phyloP scores from a whole-genome alignment of 352 stramenopile genomes.

The Globisporangium uncinulatum region DNA sequence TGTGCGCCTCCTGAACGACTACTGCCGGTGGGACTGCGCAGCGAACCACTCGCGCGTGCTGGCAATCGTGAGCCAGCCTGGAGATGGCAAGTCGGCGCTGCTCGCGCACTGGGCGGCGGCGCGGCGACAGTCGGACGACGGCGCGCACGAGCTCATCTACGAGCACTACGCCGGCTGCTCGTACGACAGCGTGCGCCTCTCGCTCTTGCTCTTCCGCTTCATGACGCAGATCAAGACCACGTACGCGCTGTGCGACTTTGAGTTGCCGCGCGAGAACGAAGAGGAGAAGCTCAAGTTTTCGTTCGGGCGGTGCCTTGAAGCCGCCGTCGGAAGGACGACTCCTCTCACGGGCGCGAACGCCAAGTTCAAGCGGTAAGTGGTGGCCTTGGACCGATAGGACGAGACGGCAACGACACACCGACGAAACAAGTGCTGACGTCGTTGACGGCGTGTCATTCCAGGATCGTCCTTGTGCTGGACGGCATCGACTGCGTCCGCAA shows the following conservation, averaged over 20 bases:
- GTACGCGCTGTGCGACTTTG: conserved; percentile 71
- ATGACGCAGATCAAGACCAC: conserved; percentile 76
- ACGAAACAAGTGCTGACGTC: neutral
- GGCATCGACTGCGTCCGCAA: conserved; percentile 78
- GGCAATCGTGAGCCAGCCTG: conserved; percentile 54
- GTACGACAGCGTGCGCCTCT: conserved; percentile 81
- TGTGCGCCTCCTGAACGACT: conserved; percentile 59
- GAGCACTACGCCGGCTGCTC: conserved; percentile 78
- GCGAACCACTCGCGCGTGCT: conserved; percentile 33
- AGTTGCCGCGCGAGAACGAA: conserved; percentile 70
- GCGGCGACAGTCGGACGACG: conserved; percentile 26
- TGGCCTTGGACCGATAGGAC: neutral
- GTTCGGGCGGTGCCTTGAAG: conserved; percentile 69
- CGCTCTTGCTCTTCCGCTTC: conserved; percentile 75
- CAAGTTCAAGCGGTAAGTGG: conserved; percentile 31
- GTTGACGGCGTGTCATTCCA: conserved; percentile 10
- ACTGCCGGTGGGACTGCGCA: conserved; percentile 46
- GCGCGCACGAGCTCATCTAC: conserved; percentile 61
- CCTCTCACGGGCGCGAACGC: conserved; percentile 24
- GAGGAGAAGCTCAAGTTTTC: conserved; percentile 87
- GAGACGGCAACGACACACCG: too few species aligned
- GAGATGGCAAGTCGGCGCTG: conserved; percentile 73
- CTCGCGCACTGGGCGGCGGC: conserved; percentile 66
- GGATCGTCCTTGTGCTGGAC: conserved; percentile 76
- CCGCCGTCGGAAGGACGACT: conserved; percentile 38